Evolutionary conservation across 805 yeast genomes (phyloP), one percentile per base, ranked within the genome.

Genomic region (Wickerhamiella australiensis): DNA sequence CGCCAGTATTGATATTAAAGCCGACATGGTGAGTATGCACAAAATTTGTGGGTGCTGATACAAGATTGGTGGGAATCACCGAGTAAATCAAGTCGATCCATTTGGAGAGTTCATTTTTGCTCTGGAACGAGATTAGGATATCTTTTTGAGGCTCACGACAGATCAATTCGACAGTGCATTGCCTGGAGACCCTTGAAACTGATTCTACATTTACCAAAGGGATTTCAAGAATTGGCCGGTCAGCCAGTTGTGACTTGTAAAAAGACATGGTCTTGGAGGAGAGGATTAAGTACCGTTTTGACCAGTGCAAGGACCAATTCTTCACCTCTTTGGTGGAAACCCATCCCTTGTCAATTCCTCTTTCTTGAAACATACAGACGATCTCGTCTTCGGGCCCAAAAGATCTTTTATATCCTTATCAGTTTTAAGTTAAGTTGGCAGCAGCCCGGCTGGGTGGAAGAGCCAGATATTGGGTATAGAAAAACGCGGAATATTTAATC

Each of bases 1-100:
- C 79, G 7, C 94, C 95, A 17, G 86, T 78, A 56, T 76, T 79
- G 7, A 75, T 68, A 63, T 87, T 94, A 50, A 82, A 79, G 22
- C 94, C 95, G 9, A 88, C 96, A 63, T 88, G 96, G 18, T 35
- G 20, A 18, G 20, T 25, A 18, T 46, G 49, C 4, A 27, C 18
- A 15, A 46, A 46, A 26, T 46, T 37, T 2, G 21, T 23, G 13
- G 49, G 49, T 11, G 37, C 43, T 2, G 43, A 37, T 6, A 46
- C 22, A 6, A 13, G 38, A 20, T 23, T 37, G 3, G 33, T 35
- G 27, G 40, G 46, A 5, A 42, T 25, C 23, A 18, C 17, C 9
- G 42, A 31, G 18, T 26, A 40, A n/a, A 46, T 46, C 4, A n/a
- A 25, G n/a, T 37, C 43, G 21, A 46, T 36, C 49, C 49, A 46